Evolutionary conservation across 2,329 filamentous ascomycete species (phyloP).

Genomic region (Ophiostoma sp.): DNA sequence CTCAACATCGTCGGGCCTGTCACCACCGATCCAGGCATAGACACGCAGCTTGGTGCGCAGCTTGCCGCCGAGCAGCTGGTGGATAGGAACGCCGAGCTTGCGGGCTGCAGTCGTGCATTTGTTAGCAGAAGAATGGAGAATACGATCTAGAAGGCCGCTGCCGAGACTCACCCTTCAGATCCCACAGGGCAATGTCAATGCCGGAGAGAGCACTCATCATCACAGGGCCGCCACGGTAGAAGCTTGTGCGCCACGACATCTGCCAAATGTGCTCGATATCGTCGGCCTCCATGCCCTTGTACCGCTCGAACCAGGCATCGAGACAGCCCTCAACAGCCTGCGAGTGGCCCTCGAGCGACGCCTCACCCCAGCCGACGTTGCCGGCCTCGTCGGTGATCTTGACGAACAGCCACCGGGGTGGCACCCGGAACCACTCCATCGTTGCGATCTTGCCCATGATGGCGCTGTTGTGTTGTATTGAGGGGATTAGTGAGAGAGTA

Average conservation of each 20-base stretch:
- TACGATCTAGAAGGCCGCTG: not conserved
- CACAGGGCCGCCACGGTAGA: constrained; percentile 70
- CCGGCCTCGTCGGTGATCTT: constrained; percentile 64
- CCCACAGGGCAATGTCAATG: constrained; percentile 71
- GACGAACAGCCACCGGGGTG: constrained; percentile 68
- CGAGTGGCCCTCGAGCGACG: constrained; percentile 65
- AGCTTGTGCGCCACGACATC: constrained; percentile 61
- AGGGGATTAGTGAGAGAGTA: not conserved
- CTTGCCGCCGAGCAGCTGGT: constrained; percentile 67
- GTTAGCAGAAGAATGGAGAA: not conserved
- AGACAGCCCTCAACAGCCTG: constrained; percentile 66
- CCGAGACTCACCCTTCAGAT: constrained; percentile 51
- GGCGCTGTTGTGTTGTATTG: not conserved
- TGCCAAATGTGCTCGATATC: constrained; percentile 74
- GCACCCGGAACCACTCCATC: constrained; percentile 67
- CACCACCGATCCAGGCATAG: constrained; percentile 70
- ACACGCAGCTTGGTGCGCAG: constrained; percentile 63
- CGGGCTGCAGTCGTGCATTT: constrained; percentile 1
- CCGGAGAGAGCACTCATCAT: constrained; percentile 72
- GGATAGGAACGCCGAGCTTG: constrained; percentile 54
- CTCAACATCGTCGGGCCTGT: constrained; percentile 63
- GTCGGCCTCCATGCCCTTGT: constrained; percentile 63
- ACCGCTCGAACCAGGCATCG: constrained; percentile 58
- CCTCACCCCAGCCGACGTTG: constrained; percentile 65
- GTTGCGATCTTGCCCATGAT: constrained; percentile 48